Evolutionary conservation across 208 protist genomes (phyloP).

Genomic region (Acanthamoeba lenticulata): DNA sequence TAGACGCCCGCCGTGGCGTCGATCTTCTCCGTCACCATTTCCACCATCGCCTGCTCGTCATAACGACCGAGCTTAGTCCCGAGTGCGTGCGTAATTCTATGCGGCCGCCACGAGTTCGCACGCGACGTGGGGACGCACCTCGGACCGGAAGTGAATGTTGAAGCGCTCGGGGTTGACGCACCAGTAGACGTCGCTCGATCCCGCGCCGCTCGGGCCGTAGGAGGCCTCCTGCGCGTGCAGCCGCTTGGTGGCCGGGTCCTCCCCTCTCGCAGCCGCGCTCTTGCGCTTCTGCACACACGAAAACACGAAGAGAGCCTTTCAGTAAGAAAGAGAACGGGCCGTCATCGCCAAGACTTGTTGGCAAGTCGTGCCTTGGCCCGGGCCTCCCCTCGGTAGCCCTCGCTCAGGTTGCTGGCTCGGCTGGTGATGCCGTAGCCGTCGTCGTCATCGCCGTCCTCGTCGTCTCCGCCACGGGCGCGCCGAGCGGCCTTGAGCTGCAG

Average conservation of each 20-base stretch:
- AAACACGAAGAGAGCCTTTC: neutral
- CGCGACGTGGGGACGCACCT: neutral
- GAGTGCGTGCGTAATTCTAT: neutral
- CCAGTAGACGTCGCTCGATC: conserved; percentile 47
- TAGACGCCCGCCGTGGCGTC: conserved; percentile 19
- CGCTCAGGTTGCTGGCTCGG: conserved; percentile 1
- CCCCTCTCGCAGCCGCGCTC: neutral
- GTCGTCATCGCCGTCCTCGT: conserved; percentile 9
- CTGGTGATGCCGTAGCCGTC: neutral
- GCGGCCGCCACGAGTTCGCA: neutral
- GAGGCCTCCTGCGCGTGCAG: too few relatives aligned
- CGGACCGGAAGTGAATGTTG: conserved; percentile 38
- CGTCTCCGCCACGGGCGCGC: neutral
- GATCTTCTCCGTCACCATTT: conserved; percentile 35
- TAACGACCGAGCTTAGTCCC: neutral
- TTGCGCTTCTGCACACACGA: neutral
- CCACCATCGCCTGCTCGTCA: neutral
- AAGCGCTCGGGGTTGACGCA: conserved; percentile 40
- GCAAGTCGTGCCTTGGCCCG: neutral
- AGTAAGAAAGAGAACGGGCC: neutral
- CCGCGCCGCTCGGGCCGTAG: neutral
- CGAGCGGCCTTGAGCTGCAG: neutral
- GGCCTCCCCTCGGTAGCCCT: conserved; percentile 46
- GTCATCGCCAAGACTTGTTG: neutral
- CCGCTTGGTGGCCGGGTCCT: neutral